Evolutionary conservation across 2,329 filamentous ascomycete species (phyloP).

Genomic region (Dothidotthia symphoricarpi): DNA sequence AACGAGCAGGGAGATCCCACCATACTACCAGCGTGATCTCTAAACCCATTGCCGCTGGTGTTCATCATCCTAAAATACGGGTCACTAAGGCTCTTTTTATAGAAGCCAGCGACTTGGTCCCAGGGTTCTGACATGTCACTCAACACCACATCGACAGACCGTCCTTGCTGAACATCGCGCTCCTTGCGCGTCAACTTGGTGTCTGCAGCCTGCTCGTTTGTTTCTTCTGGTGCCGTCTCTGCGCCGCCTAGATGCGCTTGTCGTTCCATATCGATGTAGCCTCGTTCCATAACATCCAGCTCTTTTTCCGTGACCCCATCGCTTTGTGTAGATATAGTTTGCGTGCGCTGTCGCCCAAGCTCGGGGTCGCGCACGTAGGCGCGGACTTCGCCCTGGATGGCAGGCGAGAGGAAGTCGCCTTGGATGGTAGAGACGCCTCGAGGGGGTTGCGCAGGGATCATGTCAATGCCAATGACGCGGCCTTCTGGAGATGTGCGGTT

Average conservation of each 20-base stretch:
- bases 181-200: conserved; percentile 31
- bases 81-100: conserved; percentile 89
- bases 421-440: conserved; percentile 91
- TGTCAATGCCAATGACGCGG: conserved; percentile 84
- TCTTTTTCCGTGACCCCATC: conserved; percentile 40
- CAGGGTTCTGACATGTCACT: conserved; percentile 99
- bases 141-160: conserved; percentile 83
- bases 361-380: conserved; percentile 68
- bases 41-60: conserved; percentile 81
- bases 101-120: conserved; percentile 74
- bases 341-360: conserved; percentile 52
- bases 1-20: conserved; percentile 52
- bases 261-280: conserved; percentile 67
- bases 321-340: conserved; percentile 26
- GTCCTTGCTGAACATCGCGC: conserved; percentile 46
- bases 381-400: conserved; percentile 73
- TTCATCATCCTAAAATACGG: conserved; percentile 99
- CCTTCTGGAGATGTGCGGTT: conserved; percentile 74
- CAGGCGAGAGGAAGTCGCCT: conserved; percentile 80
- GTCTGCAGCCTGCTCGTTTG: conserved; percentile 18
- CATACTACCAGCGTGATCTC: conserved; percentile 93
- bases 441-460: conserved; percentile 89
- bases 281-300: conserved; percentile 47
- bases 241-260: conserved; percentile 41
- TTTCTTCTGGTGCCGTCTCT: conserved; percentile 15